These are phyloP conservation scores for Nigrograna mackinnonii DNA, from an alignment of 2,329 filamentous ascomycete genomes.

Conservation along the genomic window DNA sequence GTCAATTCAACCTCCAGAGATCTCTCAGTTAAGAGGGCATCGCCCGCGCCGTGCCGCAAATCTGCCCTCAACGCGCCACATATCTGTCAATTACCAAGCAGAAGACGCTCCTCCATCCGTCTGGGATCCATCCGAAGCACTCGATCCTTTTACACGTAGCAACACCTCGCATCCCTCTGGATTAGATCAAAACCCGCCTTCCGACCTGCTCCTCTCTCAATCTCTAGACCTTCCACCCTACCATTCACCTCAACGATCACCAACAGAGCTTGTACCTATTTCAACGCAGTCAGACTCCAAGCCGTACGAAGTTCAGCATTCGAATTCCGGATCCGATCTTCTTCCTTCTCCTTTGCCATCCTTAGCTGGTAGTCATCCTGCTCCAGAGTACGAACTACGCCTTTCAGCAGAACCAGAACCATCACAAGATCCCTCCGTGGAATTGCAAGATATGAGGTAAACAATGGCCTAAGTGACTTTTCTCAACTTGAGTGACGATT, in stretches of 20 bases:
- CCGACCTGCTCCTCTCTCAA: conserved; percentile 21
- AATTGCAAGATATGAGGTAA: conserved; percentile 45
- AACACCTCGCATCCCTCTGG: conserved; percentile 19
- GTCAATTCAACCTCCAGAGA: conserved; percentile 32
- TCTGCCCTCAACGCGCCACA: conserved; percentile 29
- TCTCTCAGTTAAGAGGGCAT: conserved; percentile 28
- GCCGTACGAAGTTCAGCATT: conserved; percentile 18
- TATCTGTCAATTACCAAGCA: conserved; percentile 30
- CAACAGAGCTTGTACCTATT: conserved; percentile 12
- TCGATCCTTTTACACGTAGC: conserved; percentile 20
- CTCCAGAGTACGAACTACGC: conserved; percentile 18
- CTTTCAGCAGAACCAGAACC: conserved; percentile 23
- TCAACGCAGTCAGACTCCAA: conserved; percentile 12
- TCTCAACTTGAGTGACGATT: neutral
- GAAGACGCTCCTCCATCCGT: conserved; percentile 23
- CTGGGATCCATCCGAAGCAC: conserved; percentile 24
- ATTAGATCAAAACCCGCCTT: conserved; percentile 14
- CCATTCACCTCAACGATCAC: conserved; percentile 19
- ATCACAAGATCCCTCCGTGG: conserved; percentile 21
- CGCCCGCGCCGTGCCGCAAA: conserved; percentile 38
- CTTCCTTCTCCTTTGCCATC: conserved; percentile 25
- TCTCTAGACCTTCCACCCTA: conserved; percentile 18
- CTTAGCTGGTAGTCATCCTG: conserved; percentile 20
- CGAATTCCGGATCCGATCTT: conserved; percentile 13
- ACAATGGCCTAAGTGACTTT: neutral